Conservation (phyloP, 768 basidiomycete genomes). For the Amanita exitialis region DNA sequence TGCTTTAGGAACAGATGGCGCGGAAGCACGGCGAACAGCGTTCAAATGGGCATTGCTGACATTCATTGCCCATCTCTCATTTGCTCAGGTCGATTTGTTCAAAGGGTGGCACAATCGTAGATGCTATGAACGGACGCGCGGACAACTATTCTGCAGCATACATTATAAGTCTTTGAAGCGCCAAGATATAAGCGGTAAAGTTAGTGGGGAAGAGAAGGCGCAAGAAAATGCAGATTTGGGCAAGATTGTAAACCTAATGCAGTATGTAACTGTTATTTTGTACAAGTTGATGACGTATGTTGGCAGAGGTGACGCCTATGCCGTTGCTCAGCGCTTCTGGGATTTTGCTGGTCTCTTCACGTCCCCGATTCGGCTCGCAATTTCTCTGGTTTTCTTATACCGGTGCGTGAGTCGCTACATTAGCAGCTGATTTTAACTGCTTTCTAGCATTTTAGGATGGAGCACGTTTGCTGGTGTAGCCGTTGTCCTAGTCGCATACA, state of each 20-base stretch:
- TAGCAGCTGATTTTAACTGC: not conserved
- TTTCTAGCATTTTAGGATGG: constrained; percentile 62
- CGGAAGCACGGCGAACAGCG: constrained; percentile 32
- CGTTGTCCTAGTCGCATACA: constrained; percentile 51
- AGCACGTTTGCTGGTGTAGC: constrained; percentile 63
- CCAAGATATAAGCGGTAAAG: constrained; percentile 43
- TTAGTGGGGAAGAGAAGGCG: constrained; percentile 21
- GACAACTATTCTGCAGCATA: constrained; percentile 59
- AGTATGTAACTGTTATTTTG: constrained; percentile 28
- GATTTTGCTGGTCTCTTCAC: constrained; percentile 56
- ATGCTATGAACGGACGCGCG: constrained; percentile 63
- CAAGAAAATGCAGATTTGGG: constrained; percentile 48
- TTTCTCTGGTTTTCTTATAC: constrained; percentile 65
- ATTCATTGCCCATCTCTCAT: constrained; percentile 54
- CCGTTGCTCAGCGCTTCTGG: constrained; percentile 66
- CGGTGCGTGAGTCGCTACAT: constrained; percentile 29
- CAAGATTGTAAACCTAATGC: constrained; percentile 68
- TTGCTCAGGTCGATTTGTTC: constrained; percentile 56
- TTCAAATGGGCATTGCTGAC: constrained; percentile 51
- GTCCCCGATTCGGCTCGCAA: constrained; percentile 52
- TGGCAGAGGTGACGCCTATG: constrained; percentile 59
- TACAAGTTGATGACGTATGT: constrained; percentile 5
- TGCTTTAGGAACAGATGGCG: constrained; percentile 32
- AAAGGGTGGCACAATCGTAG: constrained; percentile 58
- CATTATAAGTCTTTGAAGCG: constrained; percentile 61